phyloP scores from a whole-genome alignment of 2,329 filamentous ascomycete species.

The Calonectria naviculata region DNA sequence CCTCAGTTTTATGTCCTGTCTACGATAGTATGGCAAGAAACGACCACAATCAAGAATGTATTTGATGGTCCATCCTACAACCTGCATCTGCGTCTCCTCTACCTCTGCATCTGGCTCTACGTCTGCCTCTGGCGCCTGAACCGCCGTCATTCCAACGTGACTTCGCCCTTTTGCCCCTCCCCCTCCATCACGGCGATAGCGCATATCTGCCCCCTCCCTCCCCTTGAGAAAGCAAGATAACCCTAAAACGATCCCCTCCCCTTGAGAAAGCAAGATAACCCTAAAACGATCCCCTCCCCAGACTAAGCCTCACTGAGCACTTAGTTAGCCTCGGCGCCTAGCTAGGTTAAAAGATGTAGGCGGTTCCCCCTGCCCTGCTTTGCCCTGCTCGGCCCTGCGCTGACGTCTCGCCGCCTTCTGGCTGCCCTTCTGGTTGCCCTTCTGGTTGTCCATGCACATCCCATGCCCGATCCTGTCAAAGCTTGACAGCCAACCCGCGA shows the following conservation, averaged over 20 bases:
- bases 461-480: not conserved
- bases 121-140: not conserved
- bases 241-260: not conserved
- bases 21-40: not conserved
- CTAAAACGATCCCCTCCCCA: not conserved
- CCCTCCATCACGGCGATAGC: conserved; percentile 4
- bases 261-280: conserved; percentile 14
- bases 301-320: conserved; percentile 9
- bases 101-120: not conserved
- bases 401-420: not conserved
- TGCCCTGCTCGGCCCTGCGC: not conserved
- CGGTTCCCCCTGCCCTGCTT: too few relatives aligned
- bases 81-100: not conserved
- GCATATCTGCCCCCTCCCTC: not conserved
- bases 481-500: not conserved
- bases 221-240: conserved; percentile 12
- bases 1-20: conserved; percentile 5
- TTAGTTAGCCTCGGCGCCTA: conserved; percentile 10
- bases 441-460: not conserved
- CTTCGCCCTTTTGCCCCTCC: not conserved
- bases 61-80: conserved; percentile 1
- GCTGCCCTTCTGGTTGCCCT: too few relatives aligned
- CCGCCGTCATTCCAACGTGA: not conserved
- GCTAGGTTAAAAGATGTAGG: not conserved
- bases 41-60: not conserved